These are phyloP conservation scores for Schizothecium vesticola DNA, from an alignment of 495 filamentous ascomycete genomes.

Conservation along the genomic window DNA sequence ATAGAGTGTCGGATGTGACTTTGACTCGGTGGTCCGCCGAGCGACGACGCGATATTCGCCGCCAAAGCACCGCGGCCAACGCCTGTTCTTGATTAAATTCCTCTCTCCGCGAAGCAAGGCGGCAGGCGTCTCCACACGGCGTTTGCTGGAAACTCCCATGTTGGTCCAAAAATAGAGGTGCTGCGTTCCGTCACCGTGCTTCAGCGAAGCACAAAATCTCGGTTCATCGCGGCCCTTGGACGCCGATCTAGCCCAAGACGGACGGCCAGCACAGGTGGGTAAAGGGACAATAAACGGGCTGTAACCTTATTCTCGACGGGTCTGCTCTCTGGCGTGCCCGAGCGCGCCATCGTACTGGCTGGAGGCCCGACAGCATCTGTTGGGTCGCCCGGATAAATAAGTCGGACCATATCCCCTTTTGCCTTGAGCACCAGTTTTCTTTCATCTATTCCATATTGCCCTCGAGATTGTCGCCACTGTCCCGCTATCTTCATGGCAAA, in stretches of 20 bases:
- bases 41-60: conserved; percentile 12
- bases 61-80: conserved; percentile 4
- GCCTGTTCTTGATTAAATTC: conserved; percentile 14
- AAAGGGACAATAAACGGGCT: conserved; percentile 27
- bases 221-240: conserved; percentile 27
- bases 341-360: conserved; percentile 5
- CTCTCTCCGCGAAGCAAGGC: neutral
- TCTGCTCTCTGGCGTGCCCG: conserved; percentile 14
- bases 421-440: conserved; percentile 18
- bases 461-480: conserved; percentile 31
- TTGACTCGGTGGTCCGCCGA: conserved; percentile 7
- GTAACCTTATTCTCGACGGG: conserved; percentile 21
- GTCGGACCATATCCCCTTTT: conserved; percentile 24
- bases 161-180: conserved; percentile 30
- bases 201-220: conserved; percentile 4
- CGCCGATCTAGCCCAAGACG: conserved; percentile 24
- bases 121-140: neutral
- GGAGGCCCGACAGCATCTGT: conserved; percentile 4
- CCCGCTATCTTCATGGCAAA: conserved; percentile 10
- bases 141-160: conserved; percentile 11
- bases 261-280: conserved; percentile 12
- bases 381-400: conserved; percentile 30
- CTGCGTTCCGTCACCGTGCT: neutral
- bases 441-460: conserved; percentile 37
- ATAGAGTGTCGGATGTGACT: conserved; percentile 19